Percentiles rank a stretch among this genome's conserved stretches.
Evolutionary conservation across 2,329 filamentous ascomycete species (phyloP).

Genomic region (Pezicula rhizophila): DNA sequence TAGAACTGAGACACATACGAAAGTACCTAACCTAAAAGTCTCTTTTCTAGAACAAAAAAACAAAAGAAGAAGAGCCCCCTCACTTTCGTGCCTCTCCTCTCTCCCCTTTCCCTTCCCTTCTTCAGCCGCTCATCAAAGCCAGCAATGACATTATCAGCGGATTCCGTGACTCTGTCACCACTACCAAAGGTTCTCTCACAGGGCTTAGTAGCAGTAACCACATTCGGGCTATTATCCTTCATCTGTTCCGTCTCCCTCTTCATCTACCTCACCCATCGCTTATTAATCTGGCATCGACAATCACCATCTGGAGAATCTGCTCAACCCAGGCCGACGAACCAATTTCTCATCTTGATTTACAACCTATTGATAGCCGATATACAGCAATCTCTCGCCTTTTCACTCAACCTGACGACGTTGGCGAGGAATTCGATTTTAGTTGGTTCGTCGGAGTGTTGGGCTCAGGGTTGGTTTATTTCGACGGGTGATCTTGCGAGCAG

Average conservation of each 20-base stretch:
- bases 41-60: no score
- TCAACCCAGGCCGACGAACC: slow-evolving; percentile 44
- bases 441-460: slow-evolving; percentile 47
- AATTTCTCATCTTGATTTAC: slow-evolving; percentile 64
- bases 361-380: slow-evolving; percentile 65
- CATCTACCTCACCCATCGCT: slow-evolving; percentile 33
- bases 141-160: not conserved
- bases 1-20: no score
- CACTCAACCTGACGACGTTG: slow-evolving; percentile 57
- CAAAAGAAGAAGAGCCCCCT: no score
- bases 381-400: slow-evolving; percentile 58
- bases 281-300: slow-evolving; percentile 21
- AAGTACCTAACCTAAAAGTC: no score
- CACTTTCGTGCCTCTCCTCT: not conserved
- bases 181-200: slow-evolving; percentile 22
- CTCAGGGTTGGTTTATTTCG: slow-evolving; percentile 64
- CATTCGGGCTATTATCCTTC: slow-evolving; percentile 41
- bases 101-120: not conserved
- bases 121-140: not conserved
- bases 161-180: slow-evolving; percentile 18
- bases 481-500: slow-evolving; percentile 61
- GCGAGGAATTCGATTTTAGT: slow-evolving; percentile 46
- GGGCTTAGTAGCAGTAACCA: slow-evolving; percentile 39
- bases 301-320: not conserved
- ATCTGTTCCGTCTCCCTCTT: slow-evolving; percentile 36